phyloP scores from a whole-genome alignment of 345 rosid genomes.

The Turnera subulata region DNA sequence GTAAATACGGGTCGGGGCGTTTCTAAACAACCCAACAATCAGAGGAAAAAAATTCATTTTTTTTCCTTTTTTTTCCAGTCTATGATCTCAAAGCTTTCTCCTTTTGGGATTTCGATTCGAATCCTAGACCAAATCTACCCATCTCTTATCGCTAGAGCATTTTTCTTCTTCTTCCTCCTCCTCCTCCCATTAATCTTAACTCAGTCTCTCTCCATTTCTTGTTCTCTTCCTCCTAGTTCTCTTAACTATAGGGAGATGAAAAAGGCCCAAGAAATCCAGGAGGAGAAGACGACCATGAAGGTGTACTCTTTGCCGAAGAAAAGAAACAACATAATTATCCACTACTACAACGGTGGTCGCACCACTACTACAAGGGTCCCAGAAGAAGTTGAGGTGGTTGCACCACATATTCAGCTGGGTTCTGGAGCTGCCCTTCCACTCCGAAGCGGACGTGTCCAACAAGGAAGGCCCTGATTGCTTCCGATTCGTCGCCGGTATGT shows the following conservation, averaged over 20 bases:
- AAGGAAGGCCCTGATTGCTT: conserved; percentile 76
- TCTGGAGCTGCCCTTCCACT: conserved; percentile 83
- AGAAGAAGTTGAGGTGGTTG: conserved; percentile 78
- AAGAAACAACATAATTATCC: conserved; percentile 59
- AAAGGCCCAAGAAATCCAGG: conserved; percentile 2
- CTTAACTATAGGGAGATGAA: neutral
- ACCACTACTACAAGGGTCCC: conserved; percentile 34
- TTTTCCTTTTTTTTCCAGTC: too few relatives aligned
- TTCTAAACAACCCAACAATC: too few relatives aligned
- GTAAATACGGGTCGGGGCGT: too few relatives aligned
- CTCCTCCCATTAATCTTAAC: conserved; percentile 21
- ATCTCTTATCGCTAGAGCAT: too few relatives aligned
- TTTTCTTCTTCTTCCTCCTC: too few relatives aligned
- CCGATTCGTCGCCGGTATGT: conserved; percentile 82
- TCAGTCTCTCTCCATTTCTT: conserved; percentile 12
- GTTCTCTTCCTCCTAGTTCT: conserved; percentile 6
- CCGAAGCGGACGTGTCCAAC: conserved; percentile 75
- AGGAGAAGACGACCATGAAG: conserved; percentile 60
- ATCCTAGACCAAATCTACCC: too few relatives aligned
- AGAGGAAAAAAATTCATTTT: too few relatives aligned
- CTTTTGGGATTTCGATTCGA: too few relatives aligned
- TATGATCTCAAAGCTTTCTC: too few relatives aligned
- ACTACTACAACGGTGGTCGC: conserved; percentile 23
- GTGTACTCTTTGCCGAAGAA: conserved; percentile 67
- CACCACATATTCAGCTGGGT: conserved; percentile 92